Conservation (phyloP, 345 rosid genomes). For the Gossypium stocksii region DNA sequence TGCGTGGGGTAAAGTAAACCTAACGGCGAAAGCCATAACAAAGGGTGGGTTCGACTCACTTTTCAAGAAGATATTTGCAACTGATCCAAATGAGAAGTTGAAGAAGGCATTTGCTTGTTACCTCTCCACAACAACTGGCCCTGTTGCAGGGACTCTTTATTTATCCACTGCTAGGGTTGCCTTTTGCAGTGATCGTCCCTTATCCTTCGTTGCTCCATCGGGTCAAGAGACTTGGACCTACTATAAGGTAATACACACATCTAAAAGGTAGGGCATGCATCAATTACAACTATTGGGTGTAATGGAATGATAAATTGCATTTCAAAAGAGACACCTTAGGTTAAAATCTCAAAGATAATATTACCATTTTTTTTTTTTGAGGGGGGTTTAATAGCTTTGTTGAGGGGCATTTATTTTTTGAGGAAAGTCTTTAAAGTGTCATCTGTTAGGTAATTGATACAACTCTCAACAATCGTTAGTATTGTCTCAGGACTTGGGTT, state of each 20-base stretch:
- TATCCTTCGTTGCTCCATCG: conserved; percentile 67
- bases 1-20: conserved; percentile 85
- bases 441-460: accelerated
- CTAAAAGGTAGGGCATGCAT: no score
- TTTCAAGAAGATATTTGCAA: conserved; percentile 56
- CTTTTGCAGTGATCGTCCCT: conserved; percentile 84
- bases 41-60: conserved; percentile 87
- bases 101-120: conserved; percentile 77
- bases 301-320: no score
- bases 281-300: no score
- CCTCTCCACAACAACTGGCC: conserved; percentile 79
- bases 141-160: conserved; percentile 83
- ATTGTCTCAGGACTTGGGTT: accelerated
- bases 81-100: conserved; percentile 62
- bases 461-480: no score
- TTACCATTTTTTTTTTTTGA: no score
- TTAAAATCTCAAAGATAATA: no score
- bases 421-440: accelerated
- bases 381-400: no score
- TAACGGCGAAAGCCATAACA: conserved; percentile 73
- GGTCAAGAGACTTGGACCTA: conserved; percentile 87
- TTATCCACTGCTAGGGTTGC: conserved; percentile 60
- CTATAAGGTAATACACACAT: conserved; percentile 50
- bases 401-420: no score
- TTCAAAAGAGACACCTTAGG: no score